Evolutionary conservation across 192 early-diverging fungal genomes (phyloP), one percentile per base, ranked within the genome.

Genomic region (Globomyces pollinis-pini): DNA sequence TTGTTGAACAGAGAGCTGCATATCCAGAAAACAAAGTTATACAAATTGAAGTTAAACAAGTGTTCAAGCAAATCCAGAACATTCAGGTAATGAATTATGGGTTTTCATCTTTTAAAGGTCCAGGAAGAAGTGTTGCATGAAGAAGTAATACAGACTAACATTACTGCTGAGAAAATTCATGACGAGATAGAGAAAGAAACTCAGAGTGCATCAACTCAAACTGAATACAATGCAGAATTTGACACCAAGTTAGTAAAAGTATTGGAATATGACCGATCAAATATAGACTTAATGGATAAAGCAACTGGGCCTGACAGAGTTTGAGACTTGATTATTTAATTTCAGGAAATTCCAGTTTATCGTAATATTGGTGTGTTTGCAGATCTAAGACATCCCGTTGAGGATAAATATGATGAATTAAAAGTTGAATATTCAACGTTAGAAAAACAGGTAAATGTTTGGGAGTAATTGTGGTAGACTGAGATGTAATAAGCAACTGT

Each of bases 361-460:
- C 28, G 36, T 8, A n/a, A 15, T 2, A 11, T 34, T 29, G 32
- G 35, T 0, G 33, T 57, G 6, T 29, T 38, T 20, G 56, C 31
- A 26, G 56, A 57, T 18, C 36, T 57, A 3, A 7, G 34, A 18
- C 56, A 57, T 38, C 56, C 56, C 6, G 38, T 43, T 16, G 56
- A 57, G 20, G 56, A 32, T 31, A n/a, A 26, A 0, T 24, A 45
- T 38, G 29, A 57, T 20, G 18, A 45, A 38, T 16, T 43, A 3
- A 32, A 32, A 34, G 2, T 4, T 16, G 50, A 51, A 12, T 34
- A 51, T 33, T 16, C 30, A 18, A 15, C 18, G 7, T 26, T 47
- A 20, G 38, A 38, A 38, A 29, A 30, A 7, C 34, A 57, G 29
- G 38, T 41, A 24, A n/a, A n/a, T n/a, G n/a, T n/a, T n/a, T n/a